Evolutionary conservation across 1,284 basidiomycete species (phyloP).

Genomic region (Trichosporon ovoides): DNA sequence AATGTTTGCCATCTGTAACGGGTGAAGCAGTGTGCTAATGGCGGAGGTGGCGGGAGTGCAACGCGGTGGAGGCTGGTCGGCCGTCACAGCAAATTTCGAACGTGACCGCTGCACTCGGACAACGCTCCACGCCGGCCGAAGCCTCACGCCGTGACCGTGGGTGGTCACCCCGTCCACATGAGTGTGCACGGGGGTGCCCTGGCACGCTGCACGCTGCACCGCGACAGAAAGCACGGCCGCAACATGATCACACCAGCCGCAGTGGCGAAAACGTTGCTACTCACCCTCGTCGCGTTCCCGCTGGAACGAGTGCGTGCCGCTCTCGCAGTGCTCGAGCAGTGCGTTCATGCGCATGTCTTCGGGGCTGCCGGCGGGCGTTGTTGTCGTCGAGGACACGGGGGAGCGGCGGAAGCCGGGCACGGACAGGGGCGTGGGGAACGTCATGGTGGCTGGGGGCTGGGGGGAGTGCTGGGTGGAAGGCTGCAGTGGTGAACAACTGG

Average conservation of each 20-base stretch:
- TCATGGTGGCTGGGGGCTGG: neutral
- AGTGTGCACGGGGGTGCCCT: too few relatives aligned
- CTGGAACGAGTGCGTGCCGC: slow-evolving; percentile 32
- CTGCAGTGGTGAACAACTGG: too few relatives aligned
- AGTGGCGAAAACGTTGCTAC: neutral
- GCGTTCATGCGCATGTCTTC: slow-evolving; percentile 25
- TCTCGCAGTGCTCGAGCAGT: slow-evolving; percentile 28
- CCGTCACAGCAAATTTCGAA: slow-evolving; percentile 12
- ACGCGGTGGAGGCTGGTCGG: slow-evolving; percentile 9
- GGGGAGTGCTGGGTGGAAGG: neutral
- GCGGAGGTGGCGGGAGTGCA: too few relatives aligned
- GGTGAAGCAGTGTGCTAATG: too few relatives aligned
- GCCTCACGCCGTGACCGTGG: too few relatives aligned
- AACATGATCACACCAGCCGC: neutral
- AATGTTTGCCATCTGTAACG: too few relatives aligned
- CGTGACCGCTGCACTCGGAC: slow-evolving; percentile 19
- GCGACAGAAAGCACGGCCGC: too few relatives aligned
- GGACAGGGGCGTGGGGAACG: neutral
- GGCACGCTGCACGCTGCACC: neutral
- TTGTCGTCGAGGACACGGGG: neutral
- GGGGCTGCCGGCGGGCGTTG: slow-evolving; percentile 14
- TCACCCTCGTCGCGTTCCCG: slow-evolving; percentile 18
- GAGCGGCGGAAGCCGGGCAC: slow-evolving; percentile 4
- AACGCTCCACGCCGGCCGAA: too few relatives aligned
- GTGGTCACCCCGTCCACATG: too few relatives aligned